Conservation (phyloP, 495 filamentous ascomycete genomes). For the Penicillium nucicola region DNA sequence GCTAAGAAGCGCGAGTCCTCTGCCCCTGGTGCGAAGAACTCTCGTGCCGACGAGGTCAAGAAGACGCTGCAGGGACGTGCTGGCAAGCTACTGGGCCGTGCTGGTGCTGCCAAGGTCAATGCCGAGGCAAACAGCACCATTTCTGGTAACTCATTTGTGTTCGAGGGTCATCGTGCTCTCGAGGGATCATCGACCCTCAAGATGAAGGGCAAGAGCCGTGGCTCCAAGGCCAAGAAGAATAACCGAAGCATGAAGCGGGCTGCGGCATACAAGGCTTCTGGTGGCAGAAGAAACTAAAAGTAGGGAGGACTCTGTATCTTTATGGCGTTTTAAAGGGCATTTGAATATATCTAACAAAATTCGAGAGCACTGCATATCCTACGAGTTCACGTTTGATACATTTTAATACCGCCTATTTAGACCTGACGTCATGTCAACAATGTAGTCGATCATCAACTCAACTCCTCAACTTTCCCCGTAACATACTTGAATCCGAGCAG, state of each 20-base stretch:
- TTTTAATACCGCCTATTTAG: too few species aligned
- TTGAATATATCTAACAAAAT: conserved; percentile 8
- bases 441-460: too few species aligned
- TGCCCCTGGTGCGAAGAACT: conserved; percentile 34
- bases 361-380: background rate
- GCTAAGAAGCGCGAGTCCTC: conserved; percentile 61
- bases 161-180: conserved; percentile 86
- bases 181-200: conserved; percentile 60
- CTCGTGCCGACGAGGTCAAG: conserved; percentile 60
- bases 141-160: conserved; percentile 63
- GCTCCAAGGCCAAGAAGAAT: conserved; percentile 51
- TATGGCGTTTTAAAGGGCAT: conserved; percentile 23
- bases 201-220: conserved; percentile 56
- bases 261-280: conserved; percentile 62
- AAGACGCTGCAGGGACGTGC: conserved; percentile 77
- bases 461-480: too few species aligned
- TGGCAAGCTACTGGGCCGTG: conserved; percentile 75
- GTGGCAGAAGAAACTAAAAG: conserved; percentile 38
- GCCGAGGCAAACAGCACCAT: conserved; percentile 32
- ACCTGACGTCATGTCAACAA: too few species aligned
- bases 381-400: too few species aligned
- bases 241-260: conserved; percentile 54
- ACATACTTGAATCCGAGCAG: too few species aligned
- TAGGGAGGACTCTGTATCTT: conserved; percentile 17
- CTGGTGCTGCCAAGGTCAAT: conserved; percentile 66